These are phyloP conservation scores for Striga hermonthica DNA, from an alignment of 305 asterid genomes.

Conservation along the genomic window DNA sequence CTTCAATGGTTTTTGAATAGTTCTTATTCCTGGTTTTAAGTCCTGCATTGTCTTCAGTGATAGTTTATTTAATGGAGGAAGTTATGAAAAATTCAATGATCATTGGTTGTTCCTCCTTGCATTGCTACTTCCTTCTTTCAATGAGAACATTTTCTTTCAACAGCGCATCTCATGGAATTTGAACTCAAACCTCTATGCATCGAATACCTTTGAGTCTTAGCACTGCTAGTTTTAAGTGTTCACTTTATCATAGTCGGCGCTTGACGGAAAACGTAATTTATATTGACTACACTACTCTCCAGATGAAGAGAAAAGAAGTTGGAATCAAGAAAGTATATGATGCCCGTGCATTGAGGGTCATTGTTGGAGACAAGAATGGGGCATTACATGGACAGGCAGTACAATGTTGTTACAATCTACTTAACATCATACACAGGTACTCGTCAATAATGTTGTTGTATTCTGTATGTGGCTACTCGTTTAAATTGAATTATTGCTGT, in stretches of 20 bases:
- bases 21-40: conserved; percentile 10
- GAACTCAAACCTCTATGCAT: too few species aligned
- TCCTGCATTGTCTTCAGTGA: conserved; percentile 18
- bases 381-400: conserved; percentile 92
- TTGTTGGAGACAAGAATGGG: conserved; percentile 94
- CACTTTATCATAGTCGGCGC: conserved; percentile 21
- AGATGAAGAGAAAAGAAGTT: conserved; percentile 95
- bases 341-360: conserved; percentile 91
- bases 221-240: conserved; percentile 24
- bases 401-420: conserved; percentile 91
- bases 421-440: conserved; percentile 82
- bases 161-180: too few species aligned
- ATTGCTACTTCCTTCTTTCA: too few species aligned
- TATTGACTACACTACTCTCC: conserved; percentile 31
- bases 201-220: not conserved
- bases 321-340: conserved; percentile 75
- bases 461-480: conserved; percentile 23
- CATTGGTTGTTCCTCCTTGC: conserved; percentile 16
- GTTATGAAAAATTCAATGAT: conserved; percentile 11
- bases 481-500: conserved; percentile 24
- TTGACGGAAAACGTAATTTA: conserved; percentile 23
- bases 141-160: too few species aligned
- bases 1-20: conserved; percentile 12
- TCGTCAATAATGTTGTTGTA: conserved; percentile 20
- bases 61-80: conserved; percentile 11